A percentile compares a stretch with the other conserved stretches of the same genome.
phyloP scores from a whole-genome alignment of 371 early-diverging fungal genomes.

The Mortierella sp. region DNA sequence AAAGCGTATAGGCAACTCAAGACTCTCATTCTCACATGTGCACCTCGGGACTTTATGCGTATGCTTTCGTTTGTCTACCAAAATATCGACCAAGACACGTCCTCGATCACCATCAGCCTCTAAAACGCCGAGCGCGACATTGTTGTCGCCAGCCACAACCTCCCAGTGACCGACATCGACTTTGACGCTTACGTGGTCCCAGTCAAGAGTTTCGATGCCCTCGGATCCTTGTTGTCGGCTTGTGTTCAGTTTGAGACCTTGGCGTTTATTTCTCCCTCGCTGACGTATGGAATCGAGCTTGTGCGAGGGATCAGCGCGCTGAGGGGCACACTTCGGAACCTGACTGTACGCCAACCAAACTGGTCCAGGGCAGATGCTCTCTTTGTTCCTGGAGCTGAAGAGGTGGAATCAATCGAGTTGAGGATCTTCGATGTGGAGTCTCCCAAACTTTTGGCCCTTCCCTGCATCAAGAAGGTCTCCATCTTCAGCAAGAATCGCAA shows the following conservation, averaged over 20 bases:
- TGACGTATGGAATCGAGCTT: not conserved
- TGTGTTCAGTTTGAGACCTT: not conserved
- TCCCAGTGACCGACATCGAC: not conserved
- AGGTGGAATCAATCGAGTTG: not conserved
- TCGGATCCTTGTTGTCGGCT: not conserved
- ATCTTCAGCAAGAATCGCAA: not conserved
- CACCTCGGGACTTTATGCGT: not conserved
- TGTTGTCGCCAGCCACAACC: not conserved
- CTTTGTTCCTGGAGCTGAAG: not conserved
- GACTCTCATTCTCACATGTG: not conserved
- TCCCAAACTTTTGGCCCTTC: not conserved
- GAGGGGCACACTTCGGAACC: conserved; percentile 1
- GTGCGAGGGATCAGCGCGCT: not conserved
- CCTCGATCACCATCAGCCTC: not conserved
- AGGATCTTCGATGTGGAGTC: not conserved
- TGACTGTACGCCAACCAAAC: not conserved
- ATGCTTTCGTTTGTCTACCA: not conserved
- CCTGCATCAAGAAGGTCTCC: not conserved
- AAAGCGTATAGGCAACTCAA: not conserved
- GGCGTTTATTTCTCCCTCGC: not conserved
- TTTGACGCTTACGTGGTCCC: not conserved
- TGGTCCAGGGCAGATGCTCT: not conserved
- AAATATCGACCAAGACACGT: not conserved
- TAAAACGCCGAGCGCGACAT: not conserved
- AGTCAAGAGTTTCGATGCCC: not conserved